phyloP scores from a whole-genome alignment of 805 yeast genomes.

The Wickerhamia fluorescens region DNA sequence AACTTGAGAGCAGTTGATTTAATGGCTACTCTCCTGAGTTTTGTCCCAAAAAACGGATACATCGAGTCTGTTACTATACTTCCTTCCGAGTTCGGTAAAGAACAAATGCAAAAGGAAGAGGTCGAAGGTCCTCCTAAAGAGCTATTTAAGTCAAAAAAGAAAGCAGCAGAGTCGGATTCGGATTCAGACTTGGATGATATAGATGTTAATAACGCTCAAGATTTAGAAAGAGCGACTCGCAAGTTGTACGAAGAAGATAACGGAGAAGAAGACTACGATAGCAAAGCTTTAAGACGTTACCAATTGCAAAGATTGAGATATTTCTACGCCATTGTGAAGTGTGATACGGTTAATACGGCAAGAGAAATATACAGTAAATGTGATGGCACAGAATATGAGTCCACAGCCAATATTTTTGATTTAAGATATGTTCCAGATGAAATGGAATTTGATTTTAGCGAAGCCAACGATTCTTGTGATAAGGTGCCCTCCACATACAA shows the following conservation, averaged over 20 bases:
- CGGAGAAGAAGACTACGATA: constrained; percentile 78
- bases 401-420: constrained; percentile 92
- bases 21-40: constrained; percentile 81
- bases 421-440: constrained; percentile 89
- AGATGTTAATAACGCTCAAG: constrained; percentile 41
- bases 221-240: constrained; percentile 55
- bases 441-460: constrained; percentile 72
- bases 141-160: constrained; percentile 49
- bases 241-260: constrained; percentile 73
- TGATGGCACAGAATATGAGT: constrained; percentile 93
- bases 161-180: constrained; percentile 25
- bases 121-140: constrained; percentile 89
- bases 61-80: constrained; percentile 64
- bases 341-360: constrained; percentile 71
- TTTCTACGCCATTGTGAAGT: constrained; percentile 83
- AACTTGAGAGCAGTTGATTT: constrained; percentile 81
- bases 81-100: constrained; percentile 91
- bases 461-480: constrained; percentile 66
- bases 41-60: constrained; percentile 69
- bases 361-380: constrained; percentile 72
- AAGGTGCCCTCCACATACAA: constrained; percentile 71
- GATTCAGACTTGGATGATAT: constrained; percentile 26
- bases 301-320: constrained; percentile 90
- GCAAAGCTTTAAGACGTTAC: constrained; percentile 76
- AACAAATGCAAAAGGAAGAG: constrained; percentile 84